Evolutionary conservation across 2,329 filamentous ascomycete species (phyloP).

Genomic region (Cryphonectria parasitica): DNA sequence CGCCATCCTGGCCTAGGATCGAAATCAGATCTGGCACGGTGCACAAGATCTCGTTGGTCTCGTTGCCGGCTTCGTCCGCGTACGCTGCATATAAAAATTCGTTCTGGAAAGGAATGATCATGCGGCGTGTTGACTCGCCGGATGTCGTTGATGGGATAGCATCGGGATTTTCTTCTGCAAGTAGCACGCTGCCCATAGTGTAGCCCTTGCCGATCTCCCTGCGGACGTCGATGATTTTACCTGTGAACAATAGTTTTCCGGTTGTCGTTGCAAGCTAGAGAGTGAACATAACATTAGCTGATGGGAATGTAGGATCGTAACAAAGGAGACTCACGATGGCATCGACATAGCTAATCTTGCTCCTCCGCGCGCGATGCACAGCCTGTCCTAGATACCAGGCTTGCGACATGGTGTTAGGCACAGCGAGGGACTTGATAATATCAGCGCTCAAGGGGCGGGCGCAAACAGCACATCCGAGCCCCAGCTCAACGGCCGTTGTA

Average conservation of each 20-base stretch:
- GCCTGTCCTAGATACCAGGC: slow-evolving; percentile 42
- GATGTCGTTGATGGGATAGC: slow-evolving; percentile 31
- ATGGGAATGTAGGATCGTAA: not conserved
- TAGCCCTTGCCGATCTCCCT: slow-evolving; percentile 45
- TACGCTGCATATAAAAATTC: slow-evolving; percentile 45
- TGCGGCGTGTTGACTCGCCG: slow-evolving; percentile 34
- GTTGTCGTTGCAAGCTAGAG: slow-evolving; percentile 32
- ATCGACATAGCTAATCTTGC: slow-evolving; percentile 37
- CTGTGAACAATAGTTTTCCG: slow-evolving; percentile 43
- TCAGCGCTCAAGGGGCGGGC: slow-evolving; percentile 40
- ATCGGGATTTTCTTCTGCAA: slow-evolving; percentile 39
- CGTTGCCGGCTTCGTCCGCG: slow-evolving; percentile 36
- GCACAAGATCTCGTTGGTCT: slow-evolving; percentile 33
- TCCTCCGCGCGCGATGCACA: slow-evolving; percentile 37
- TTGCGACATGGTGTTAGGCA: slow-evolving; percentile 41
- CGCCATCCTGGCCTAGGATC: slow-evolving; percentile 48
- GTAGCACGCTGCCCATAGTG: slow-evolving; percentile 44
- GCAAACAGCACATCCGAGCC: slow-evolving; percentile 43
- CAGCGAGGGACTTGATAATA: slow-evolving; percentile 39
- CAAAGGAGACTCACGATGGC: slow-evolving; percentile 30
- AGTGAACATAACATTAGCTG: not conserved
- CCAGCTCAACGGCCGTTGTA: slow-evolving; percentile 44
- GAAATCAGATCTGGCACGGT: slow-evolving; percentile 42
- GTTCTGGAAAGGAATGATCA: slow-evolving; percentile 48
- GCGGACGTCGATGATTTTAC: slow-evolving; percentile 47